Base-by-base conservation (phyloP, 495 filamentous ascomycete species). In the Penicillium odoratum region DNA sequence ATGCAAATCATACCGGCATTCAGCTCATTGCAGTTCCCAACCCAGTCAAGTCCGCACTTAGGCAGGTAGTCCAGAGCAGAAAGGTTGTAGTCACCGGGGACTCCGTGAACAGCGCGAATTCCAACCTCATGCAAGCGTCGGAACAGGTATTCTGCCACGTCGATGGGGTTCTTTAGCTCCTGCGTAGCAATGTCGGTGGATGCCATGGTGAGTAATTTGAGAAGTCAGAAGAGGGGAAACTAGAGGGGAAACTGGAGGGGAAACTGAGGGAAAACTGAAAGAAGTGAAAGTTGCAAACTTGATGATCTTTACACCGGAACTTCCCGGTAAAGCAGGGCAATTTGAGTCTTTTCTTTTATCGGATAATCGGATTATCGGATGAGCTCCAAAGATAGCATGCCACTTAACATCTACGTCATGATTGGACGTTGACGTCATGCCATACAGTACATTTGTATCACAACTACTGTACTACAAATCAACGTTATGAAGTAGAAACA, bases 11-110 rank as follows among this genome's bases (percentile, higher is more conserved):
- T 77, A 83, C 84, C 84, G 50, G 85, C 85, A 69, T 85, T 85
- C 47, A 87, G 81, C 64, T 89, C 86, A 74, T 89, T 89, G 60
- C 79, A 83, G 53, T 86, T 89, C 50, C 88, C 88, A 0, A 88
- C 78, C 88, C 87, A 90, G 9, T 74, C 58, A 21, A 89, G 77
- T 6, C 77, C 83, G 45, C 74, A 74, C 57, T 83, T 81, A 21
- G 80, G 74, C 28, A 88, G 60, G 57, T 87, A 84, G 67, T 91
- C 88, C 48, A 91, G 70, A 16, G 85, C 80, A 21, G 78, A 64
- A 16, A 83, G 74, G 31, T 81, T 80, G 62, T 77, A 81, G 49
- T 81, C 78, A 25, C 87, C 87, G 0, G 87, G 87, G 30, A 89
- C 77, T 45, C 87, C 87, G 64, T 88, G 85, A 29, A 89, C 73